Evolutionary conservation across 495 filamentous ascomycete species (phyloP), one percentile per base, ranked within the genome.

Genomic region (Annulohypoxylon nitens): DNA sequence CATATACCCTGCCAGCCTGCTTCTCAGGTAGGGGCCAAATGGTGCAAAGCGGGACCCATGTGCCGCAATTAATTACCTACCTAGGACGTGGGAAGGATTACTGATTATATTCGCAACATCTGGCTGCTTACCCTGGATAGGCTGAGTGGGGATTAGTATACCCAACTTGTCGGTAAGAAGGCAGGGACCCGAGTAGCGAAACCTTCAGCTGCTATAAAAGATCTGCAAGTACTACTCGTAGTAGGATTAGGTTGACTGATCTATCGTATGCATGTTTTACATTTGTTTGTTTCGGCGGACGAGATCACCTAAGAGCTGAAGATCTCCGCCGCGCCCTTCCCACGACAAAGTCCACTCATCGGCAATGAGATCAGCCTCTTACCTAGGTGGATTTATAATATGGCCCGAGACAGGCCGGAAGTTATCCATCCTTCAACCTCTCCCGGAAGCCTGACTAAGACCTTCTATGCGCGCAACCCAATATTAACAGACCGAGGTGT

Each of bases 31-130:
- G 36, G 41, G 16, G 39, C 4, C 7, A 30, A 30, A 58, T 73
- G 58, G 34, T 48, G 58, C 53, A 67, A 64, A 51, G 30, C 20
- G 64, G 59, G 33, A 18, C 14, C 20, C 47, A 1, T 25, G 58
- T 67, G 51, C 63, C 59, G 62, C 50, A 20, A 50, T 72, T 58
- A 23, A 72, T 72, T 71, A 72, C 39, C 2, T 43, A 43, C 12
- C 39, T 43, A 43, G 39, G 39, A 64, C 67, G 39, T 16, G 58
- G 20, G 48, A 26, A 48, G 9, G 20, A 63, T 47, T 45, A 61
- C 30, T 48, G 9, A 66, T 45, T 3, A 54, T 64, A 55, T 43
- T 26, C 39, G 55, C 18, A 30, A 64, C n/a, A 11, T 39, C 7
- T 45, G 4, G 4, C 10, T 25, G 9, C 16, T 20, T 59, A 23